Percentiles rank a stretch among this genome's conserved stretches.
Evolutionary conservation across 257 asterid species (phyloP).

Genomic region (Eucommia ulmoides): DNA sequence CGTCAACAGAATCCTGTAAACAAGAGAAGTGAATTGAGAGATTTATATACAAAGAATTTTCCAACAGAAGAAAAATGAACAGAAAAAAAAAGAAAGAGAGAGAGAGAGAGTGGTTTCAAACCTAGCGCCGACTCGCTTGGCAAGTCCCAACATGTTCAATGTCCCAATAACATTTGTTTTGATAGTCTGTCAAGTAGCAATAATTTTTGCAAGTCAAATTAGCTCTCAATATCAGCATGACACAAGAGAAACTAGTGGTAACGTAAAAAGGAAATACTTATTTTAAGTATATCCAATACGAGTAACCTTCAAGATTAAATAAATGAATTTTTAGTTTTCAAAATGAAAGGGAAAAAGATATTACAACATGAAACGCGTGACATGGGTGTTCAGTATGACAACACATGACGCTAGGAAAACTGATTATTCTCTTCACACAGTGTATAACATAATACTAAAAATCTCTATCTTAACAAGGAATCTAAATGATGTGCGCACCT

Average conservation of each 20-base stretch:
- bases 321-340: too few relatives aligned
- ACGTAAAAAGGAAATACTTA: too few relatives aligned
- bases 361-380: too few relatives aligned
- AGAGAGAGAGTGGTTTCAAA: conserved; percentile 9
- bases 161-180: conserved; percentile 97
- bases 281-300: too few relatives aligned
- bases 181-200: conserved; percentile 50
- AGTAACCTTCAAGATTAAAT: too few relatives aligned
- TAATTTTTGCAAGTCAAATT: background rate
- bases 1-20: conserved; percentile 68
- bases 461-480: too few relatives aligned
- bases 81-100: background rate
- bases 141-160: conserved; percentile 93
- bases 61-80: background rate
- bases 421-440: too few relatives aligned
- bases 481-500: conserved; percentile 32
- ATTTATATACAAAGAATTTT: background rate
- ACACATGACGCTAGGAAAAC: too few relatives aligned
- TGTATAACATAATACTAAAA: too few relatives aligned
- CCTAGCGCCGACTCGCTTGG: conserved; percentile 97
- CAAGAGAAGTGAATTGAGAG: conserved; percentile 6
- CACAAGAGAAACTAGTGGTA: background rate
- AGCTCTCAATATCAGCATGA: background rate
- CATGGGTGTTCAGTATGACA: too few relatives aligned
- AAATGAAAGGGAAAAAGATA: too few relatives aligned